These are phyloP conservation scores for Protomyces inundatus DNA, from an alignment of 1,139 yeast species.

Conservation along the genomic window DNA sequence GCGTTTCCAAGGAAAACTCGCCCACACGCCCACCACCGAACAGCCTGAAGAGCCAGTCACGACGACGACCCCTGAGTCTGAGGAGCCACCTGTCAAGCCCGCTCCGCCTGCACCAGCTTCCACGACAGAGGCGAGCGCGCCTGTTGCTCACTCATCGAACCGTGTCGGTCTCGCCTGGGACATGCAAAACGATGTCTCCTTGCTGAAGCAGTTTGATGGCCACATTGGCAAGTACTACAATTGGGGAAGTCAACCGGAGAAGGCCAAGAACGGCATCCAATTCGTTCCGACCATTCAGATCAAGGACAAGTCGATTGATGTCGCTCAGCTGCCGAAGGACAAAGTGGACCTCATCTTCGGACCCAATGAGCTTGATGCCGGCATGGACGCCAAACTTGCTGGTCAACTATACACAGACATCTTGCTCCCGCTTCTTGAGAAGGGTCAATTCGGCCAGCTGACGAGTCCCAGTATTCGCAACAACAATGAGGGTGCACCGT, in stretches of 20 bases:
- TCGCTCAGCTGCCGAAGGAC: no score
- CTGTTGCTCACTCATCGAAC: not conserved
- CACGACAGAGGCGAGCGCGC: not conserved
- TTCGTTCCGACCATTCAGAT: no score
- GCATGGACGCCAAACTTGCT: not conserved
- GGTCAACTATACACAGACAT: not conserved
- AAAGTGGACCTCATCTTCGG: not conserved
- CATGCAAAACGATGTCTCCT: no score
- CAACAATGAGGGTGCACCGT: conserved; percentile 11
- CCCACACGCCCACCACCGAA: no score
- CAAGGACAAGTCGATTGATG: no score
- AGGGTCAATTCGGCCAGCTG: not conserved
- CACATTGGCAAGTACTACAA: not conserved
- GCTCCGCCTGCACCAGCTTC: not conserved
- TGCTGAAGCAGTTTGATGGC: not conserved
- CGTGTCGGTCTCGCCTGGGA: not conserved
- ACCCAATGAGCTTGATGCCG: not conserved
- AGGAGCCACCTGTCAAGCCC: not conserved
- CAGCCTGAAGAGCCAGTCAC: no score
- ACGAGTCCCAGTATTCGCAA: conserved; percentile 13
- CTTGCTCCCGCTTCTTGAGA: not conserved
- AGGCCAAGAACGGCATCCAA: no score
- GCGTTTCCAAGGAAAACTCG: no score
- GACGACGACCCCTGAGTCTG: not conserved
- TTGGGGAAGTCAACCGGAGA: not conserved